Base-by-base conservation (phyloP, 2,329 filamentous ascomycete species). In the Keithomyces neogunnii region DNA sequence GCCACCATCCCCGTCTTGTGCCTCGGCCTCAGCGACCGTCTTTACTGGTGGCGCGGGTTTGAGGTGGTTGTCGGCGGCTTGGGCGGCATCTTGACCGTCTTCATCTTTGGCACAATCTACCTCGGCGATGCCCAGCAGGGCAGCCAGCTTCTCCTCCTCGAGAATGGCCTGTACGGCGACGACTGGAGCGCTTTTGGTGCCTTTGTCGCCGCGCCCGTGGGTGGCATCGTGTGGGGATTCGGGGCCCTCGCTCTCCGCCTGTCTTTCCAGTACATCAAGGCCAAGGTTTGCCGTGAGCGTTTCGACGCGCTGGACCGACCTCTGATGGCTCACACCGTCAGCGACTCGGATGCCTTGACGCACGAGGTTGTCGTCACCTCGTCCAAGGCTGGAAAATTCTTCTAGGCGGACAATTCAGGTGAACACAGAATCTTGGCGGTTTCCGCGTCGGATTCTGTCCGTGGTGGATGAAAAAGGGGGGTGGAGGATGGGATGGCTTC, bases 141-240 rank as follows among this genome's bases (percentile, higher is more conserved):
- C 4, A 84, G 76, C 1, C 74, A 84, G 52, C 77, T 93, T 51
- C 77, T 93, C 47, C 72, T 92, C 30, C 70, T 93, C 10, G 76
- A 88, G 63, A 74, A 84, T 57, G 88, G 88, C 0, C 73, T 93
- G 26, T 93, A 91, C 66, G 80, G 75, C 1, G 76, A 83, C 46
- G 88, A 92, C 65, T 93, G 89, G 89, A 85, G 82, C 55, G 86
- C 80, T 2, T 93, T 93, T 66, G 88, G 88, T 59, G 87, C 88
- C 4, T 93, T 92, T 60, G 84, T 92, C 4, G 86, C 85, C 8
- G 88, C 88, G 0, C 88, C 88, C 0, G 69, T 91, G 2, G 88
- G 88, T 1, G 86, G 86, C 28, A 61, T 92, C 19, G 68, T 91
- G 35, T 91, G 85, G 78, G 86, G 81, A 1, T 76, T 83, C 42